Percentiles rank a stretch among this genome's conserved stretches.
Evolutionary conservation across 805 yeast species (phyloP).

Genomic region (Myxozyma udenii): DNA sequence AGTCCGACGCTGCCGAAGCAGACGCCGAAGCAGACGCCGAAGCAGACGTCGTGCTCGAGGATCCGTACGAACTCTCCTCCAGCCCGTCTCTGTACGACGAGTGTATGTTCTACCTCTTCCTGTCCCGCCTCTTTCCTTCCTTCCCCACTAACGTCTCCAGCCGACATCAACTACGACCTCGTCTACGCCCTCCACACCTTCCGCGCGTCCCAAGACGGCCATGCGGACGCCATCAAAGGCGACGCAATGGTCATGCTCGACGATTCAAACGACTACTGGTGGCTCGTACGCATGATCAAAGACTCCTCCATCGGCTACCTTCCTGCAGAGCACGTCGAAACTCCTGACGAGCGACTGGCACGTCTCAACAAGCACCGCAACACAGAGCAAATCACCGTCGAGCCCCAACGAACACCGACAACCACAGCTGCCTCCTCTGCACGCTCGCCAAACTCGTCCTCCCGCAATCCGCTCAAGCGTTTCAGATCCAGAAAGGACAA

Average conservation of each 20-base stretch:
- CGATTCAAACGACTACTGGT: constrained; percentile 94
- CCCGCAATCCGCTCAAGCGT: constrained; percentile 15
- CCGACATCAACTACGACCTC: constrained; percentile 75
- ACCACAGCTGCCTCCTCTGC: too few species aligned
- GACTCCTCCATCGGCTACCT: constrained; percentile 85
- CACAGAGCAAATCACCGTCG: constrained; percentile 45
- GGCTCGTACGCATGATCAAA: constrained; percentile 66
- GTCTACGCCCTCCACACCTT: constrained; percentile 85
- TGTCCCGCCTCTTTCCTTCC: not conserved
- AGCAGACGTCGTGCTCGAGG: constrained; percentile 36
- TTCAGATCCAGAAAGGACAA: constrained; percentile 8
- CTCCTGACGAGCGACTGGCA: constrained; percentile 86
- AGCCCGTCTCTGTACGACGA: constrained; percentile 52
- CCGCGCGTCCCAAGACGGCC: constrained; percentile 89
- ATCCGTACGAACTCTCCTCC: constrained; percentile 52
- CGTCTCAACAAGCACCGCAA: constrained; percentile 88
- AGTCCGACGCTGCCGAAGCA: constrained; percentile 31
- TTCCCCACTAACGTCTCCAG: constrained; percentile 21
- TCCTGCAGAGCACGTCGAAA: constrained; percentile 93
- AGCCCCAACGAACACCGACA: not conserved
- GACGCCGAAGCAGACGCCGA: constrained; percentile 33
- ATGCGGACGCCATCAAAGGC: constrained; percentile 72
- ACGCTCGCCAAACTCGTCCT: constrained; percentile 1
- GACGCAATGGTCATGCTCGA: constrained; percentile 79
- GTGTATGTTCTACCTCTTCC: constrained; percentile 37